Evolutionary conservation across 371 early-diverging fungal species (phyloP).

Genomic region (Mucor circinelloides): DNA sequence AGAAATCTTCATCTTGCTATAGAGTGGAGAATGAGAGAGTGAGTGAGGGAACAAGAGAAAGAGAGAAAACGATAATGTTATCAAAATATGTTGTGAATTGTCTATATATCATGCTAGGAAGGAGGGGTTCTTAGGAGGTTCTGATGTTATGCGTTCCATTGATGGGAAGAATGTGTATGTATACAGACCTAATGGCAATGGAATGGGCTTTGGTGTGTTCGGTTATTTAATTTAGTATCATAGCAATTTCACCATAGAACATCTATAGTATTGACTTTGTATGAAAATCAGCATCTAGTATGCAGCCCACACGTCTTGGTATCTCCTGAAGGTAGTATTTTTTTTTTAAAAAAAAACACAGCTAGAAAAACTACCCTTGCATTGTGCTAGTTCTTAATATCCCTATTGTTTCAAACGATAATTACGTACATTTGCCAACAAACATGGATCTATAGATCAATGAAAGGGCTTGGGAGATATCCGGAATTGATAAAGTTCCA

Average conservation of each 20-base stretch:
- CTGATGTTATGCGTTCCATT: slow-evolving; percentile 11
- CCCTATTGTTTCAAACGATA: background rate
- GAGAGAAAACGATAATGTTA: background rate
- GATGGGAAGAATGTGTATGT: slow-evolving; percentile 14
- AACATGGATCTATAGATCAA: too few relatives aligned
- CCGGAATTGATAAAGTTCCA: background rate
- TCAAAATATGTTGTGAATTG: background rate
- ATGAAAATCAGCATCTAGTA: background rate
- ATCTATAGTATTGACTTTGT: background rate
- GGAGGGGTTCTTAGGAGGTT: slow-evolving; percentile 4
- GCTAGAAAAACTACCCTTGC: background rate
- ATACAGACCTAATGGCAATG: slow-evolving; percentile 12
- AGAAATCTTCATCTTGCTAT: slow-evolving; percentile 8
- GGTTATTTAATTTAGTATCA: background rate
- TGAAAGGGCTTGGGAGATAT: background rate
- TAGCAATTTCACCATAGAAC: background rate
- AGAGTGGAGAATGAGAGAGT: background rate
- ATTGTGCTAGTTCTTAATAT: background rate
- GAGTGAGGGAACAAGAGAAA: background rate
- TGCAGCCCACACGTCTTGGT: background rate
- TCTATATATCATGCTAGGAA: background rate
- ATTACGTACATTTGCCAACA: too few relatives aligned
- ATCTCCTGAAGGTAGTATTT: background rate
- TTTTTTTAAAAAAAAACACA: too few relatives aligned
- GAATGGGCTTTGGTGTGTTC: slow-evolving; percentile 9